Evolutionary conservation across 768 basidiomycete species (phyloP).

Genomic region (Russula dissimulans): DNA sequence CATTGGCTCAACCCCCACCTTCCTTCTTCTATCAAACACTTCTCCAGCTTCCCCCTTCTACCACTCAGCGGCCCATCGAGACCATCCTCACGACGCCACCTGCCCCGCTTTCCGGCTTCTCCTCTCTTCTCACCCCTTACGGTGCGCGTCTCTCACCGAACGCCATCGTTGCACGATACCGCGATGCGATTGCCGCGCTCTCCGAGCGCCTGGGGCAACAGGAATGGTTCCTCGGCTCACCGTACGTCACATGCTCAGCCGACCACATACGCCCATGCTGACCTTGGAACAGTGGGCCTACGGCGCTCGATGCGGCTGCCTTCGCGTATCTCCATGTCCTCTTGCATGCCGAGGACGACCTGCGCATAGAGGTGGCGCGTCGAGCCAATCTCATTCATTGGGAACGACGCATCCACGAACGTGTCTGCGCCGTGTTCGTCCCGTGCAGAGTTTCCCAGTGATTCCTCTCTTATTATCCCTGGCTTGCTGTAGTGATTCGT

Average conservation of each 20-base stretch:
- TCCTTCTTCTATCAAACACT: conserved; percentile 35
- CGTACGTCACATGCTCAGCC: conserved; percentile 33
- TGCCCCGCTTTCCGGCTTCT: conserved; percentile 60
- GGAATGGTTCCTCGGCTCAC: conserved; percentile 73
- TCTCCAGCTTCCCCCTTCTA: conserved; percentile 31
- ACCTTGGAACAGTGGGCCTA: conserved; percentile 45
- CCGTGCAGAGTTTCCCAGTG: neutral
- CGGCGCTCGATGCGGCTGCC: conserved; percentile 69
- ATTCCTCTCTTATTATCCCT: neutral
- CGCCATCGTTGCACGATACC: conserved; percentile 48
- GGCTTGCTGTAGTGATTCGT: neutral
- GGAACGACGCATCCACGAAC: conserved; percentile 58
- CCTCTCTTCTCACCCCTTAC: conserved; percentile 49
- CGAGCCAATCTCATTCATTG: conserved; percentile 73
- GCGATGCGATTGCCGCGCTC: conserved; percentile 62
- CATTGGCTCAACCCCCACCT: conserved; percentile 39
- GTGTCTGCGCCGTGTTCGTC: conserved; percentile 42
- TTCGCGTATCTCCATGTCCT: conserved; percentile 76
- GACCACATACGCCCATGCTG: neutral
- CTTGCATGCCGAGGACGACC: conserved; percentile 34
- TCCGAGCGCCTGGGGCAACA: conserved; percentile 69
- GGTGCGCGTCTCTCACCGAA: conserved; percentile 47
- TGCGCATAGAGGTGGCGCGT: conserved; percentile 57
- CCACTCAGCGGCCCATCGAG: conserved; percentile 30
- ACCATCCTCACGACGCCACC: conserved; percentile 55